These are phyloP conservation scores for Paralagenidium karlingii DNA, from an alignment of 352 stramenopile genomes.

Conservation along the genomic window DNA sequence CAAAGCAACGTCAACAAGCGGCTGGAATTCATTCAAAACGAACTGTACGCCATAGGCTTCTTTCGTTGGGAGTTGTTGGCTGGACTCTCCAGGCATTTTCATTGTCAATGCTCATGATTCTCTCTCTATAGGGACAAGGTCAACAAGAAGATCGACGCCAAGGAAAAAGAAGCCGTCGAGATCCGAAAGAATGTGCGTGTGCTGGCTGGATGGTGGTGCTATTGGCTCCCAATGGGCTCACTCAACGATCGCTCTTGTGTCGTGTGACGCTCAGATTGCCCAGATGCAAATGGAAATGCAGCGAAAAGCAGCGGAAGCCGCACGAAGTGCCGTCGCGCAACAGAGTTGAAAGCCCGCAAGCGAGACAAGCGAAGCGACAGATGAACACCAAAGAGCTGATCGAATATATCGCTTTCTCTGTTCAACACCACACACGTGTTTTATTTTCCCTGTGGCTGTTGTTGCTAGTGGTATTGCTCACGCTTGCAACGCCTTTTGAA, in stretches of 20 bases:
- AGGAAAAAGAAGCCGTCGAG: slow-evolving; percentile 84
- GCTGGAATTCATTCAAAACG: slow-evolving; percentile 93
- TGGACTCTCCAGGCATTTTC: background rate
- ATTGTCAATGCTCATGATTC: background rate
- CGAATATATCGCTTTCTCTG: too few relatives aligned
- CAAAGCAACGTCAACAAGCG: slow-evolving; percentile 92
- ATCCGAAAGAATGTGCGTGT: slow-evolving; percentile 72
- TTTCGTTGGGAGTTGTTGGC: background rate
- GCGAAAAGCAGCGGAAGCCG: slow-evolving; percentile 67
- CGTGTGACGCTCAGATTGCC: slow-evolving; percentile 49
- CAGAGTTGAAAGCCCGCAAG: too few relatives aligned
- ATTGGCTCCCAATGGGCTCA: background rate
- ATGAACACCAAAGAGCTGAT: too few relatives aligned
- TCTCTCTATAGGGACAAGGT: slow-evolving; percentile 73
- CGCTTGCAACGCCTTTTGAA: too few relatives aligned
- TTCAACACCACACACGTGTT: too few relatives aligned
- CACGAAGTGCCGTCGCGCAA: slow-evolving; percentile 35
- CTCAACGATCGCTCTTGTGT: background rate
- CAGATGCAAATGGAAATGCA: slow-evolving; percentile 85
- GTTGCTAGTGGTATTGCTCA: too few relatives aligned
- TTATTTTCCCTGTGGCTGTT: too few relatives aligned
- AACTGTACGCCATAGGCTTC: slow-evolving; percentile 72
- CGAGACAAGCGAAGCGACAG: too few relatives aligned
- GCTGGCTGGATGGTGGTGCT: background rate
- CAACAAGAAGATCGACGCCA: slow-evolving; percentile 75